These are phyloP conservation scores for Pleurotus ostreatus DNA, from an alignment of 768 basidiomycete species.

Conservation along the genomic window DNA sequence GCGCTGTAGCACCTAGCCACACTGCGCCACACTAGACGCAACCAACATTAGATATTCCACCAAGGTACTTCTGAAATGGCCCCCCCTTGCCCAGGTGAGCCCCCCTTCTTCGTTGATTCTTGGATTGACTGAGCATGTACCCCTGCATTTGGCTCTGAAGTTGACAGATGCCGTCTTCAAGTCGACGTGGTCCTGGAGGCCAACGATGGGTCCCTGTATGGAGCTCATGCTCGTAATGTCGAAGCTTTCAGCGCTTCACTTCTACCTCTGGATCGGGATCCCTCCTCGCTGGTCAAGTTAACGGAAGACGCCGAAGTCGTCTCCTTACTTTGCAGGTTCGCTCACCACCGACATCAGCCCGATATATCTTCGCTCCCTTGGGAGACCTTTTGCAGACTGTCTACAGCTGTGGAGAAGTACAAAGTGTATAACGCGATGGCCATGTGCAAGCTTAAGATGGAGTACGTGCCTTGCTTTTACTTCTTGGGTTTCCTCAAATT, in stretches of 20 bases:
- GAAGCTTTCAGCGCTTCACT: not conserved
- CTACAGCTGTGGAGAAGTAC: slow-evolving; percentile 22
- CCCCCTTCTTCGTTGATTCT: too few species aligned
- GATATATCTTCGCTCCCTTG: slow-evolving; percentile 11
- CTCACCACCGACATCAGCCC: slow-evolving; percentile 17
- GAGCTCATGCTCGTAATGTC: not conserved
- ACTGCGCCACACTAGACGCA: too few species aligned
- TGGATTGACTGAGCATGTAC: too few species aligned
- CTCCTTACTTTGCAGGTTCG: slow-evolving; percentile 14
- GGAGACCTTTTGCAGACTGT: slow-evolving; percentile 6
- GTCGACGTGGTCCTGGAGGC: not conserved
- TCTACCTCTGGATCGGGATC: not conserved
- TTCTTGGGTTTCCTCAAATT: not conserved
- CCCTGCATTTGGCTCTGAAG: not conserved
- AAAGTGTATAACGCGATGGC: slow-evolving; percentile 16
- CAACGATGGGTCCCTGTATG: not conserved
- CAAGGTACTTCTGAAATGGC: too few species aligned
- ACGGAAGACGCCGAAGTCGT: not conserved
- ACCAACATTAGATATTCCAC: too few species aligned
- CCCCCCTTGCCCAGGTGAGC: too few species aligned
- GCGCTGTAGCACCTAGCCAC: too few species aligned
- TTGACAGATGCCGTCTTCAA: not conserved
- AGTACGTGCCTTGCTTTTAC: slow-evolving; percentile 8
- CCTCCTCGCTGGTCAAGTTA: not conserved
- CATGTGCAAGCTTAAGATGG: slow-evolving; percentile 15